Percentiles rank a stretch among this genome's conserved stretches.
These are phyloP conservation scores for Backusella morwellensis DNA, from an alignment of 192 early-diverging fungal genomes.

Conservation along the genomic window DNA sequence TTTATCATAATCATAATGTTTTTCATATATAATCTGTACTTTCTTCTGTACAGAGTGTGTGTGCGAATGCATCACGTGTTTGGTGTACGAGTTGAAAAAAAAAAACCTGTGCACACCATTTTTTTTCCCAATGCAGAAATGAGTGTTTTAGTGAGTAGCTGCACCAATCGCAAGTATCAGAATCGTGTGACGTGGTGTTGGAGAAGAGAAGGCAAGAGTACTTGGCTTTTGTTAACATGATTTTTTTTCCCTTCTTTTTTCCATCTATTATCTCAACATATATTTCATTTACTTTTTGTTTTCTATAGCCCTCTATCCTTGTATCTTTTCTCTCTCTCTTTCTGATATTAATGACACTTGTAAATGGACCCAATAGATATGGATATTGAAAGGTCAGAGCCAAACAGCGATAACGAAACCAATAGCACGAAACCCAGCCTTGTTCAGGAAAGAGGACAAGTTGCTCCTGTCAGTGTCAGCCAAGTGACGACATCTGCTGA, in stretches of 20 bases:
- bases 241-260: background rate
- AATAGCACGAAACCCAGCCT: background rate
- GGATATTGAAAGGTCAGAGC: background rate
- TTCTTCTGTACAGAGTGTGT: background rate
- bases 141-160: conserved; percentile 5
- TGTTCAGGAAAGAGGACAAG: background rate
- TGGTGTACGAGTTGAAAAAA: background rate
- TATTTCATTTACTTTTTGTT: background rate
- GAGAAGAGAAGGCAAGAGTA: background rate
- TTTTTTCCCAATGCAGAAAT: conserved; percentile 8
- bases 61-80: background rate
- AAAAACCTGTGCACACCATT: background rate
- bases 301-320: background rate
- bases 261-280: background rate
- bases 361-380: conserved; percentile 1
- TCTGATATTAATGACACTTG: background rate
- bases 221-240: background rate
- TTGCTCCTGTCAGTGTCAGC: background rate
- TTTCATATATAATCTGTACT: background rate
- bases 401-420: background rate
- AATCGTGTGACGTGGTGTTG: conserved; percentile 1
- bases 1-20: background rate
- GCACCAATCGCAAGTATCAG: background rate
- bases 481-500: conserved; percentile 24
- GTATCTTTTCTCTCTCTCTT: background rate